Base-by-base conservation (phyloP, 2,329 filamentous ascomycete species). In the Graphiopsis chlorocephala region DNA sequence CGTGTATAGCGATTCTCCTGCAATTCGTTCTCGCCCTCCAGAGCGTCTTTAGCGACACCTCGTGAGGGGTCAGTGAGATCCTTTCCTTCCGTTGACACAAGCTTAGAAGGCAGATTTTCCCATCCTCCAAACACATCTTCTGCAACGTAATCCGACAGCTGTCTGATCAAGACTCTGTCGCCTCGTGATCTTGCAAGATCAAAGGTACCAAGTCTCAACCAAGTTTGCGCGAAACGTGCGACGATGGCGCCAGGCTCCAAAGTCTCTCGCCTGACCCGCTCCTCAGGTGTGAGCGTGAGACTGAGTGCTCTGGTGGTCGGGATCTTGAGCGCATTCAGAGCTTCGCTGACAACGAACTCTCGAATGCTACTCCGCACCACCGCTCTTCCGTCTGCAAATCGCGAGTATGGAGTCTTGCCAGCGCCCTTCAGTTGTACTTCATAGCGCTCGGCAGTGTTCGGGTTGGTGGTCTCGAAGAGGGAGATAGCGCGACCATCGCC, bases 351-450 rank as follows among this genome's bases (percentile, higher is more conserved):
- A 50, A 99, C 82, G 71, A 95, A 99, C 79, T 99, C 95, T 66
- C 95, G 86, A 70, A 99, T 96, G 73, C 92, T 96, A 29, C 92
- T 96, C 66, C 95, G 84, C 60, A 99, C 81, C 2, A 99, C 95
- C 0, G 95, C 95, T 75, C 95, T 94, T 31, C 95, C 95, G 76
- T 99, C 95, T 26, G 95, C 95, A 71, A 99, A 99, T 3, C 95
- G 89, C 45, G 92, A 96, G 79, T 99, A 99, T 0, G 95, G 95
- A 4, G 95, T 99, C 72, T 90, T 81, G 5, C 95, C 95, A 17
- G 95, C 95, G 26, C 95, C 95, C 77, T 99, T 99, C 66, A 99
- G 83, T 78, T 98, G 95, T 50, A 98, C 76, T 78, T 99, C 95
- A 75, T 96, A 97, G 28, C 91, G 86, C 38, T 80, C 83, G n/a